phyloP scores from a whole-genome alignment of 1,284 basidiomycete genomes.

The Meira nashicola region DNA sequence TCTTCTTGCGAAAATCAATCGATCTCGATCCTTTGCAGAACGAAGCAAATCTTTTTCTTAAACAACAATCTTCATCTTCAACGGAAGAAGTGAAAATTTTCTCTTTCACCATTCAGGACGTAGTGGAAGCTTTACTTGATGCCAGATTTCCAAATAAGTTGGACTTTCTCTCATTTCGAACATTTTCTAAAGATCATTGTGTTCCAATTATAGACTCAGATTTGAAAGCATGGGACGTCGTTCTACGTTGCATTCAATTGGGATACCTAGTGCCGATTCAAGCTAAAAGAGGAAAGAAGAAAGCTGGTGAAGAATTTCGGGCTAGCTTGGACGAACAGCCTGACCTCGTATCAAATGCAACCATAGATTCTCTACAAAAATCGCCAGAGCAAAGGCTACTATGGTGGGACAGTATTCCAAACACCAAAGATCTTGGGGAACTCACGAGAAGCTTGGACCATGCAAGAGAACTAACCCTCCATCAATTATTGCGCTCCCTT shows the following conservation, averaged over 20 bases:
- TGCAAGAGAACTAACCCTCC: background rate
- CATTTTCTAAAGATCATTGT: too few relatives aligned
- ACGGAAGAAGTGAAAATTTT: background rate
- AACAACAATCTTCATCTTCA: background rate
- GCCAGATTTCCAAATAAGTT: too few relatives aligned
- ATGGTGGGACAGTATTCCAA: background rate
- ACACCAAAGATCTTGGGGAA: background rate
- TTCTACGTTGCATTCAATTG: background rate
- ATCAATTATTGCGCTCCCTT: background rate
- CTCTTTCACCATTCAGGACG: background rate
- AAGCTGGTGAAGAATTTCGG: too few relatives aligned
- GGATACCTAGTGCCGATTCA: too few relatives aligned
- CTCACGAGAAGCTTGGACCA: background rate
- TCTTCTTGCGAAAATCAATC: background rate
- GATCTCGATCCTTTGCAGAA: background rate
- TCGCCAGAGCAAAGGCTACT: background rate
- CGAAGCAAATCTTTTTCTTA: background rate
- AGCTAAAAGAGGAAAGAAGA: too few relatives aligned
- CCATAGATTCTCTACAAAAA: too few relatives aligned
- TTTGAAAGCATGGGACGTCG: background rate
- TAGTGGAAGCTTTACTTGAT: too few relatives aligned
- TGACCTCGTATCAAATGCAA: too few relatives aligned
- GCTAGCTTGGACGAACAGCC: too few relatives aligned
- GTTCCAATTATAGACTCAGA: too few relatives aligned
- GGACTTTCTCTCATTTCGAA: too few relatives aligned